Conservation (phyloP, 306 rosid genomes). For the Morella rubra region DNA sequence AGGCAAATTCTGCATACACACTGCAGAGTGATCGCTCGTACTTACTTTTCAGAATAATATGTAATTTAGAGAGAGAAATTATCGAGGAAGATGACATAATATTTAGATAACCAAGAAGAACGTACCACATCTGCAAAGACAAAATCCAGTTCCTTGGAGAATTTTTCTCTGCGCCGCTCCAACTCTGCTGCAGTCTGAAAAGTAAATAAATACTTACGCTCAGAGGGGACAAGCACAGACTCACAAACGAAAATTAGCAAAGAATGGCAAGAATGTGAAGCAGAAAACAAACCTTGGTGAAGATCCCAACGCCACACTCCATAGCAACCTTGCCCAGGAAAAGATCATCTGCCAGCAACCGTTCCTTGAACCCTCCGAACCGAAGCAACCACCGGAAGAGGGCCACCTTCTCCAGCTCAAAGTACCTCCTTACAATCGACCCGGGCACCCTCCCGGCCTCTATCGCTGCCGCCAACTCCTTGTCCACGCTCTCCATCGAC, state of each 20-base stretch:
- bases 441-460: slow-evolving; percentile 74
- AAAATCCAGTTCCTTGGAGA: slow-evolving; percentile 85
- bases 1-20: too few relatives aligned
- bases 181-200: slow-evolving; percentile 96
- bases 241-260: background rate
- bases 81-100: slow-evolving; percentile 2
- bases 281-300: slow-evolving; percentile 65
- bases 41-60: background rate
- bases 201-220: background rate
- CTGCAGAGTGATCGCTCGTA: too few relatives aligned
- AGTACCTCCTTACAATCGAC: slow-evolving; percentile 58
- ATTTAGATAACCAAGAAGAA: background rate
- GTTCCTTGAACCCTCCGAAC: slow-evolving; percentile 85
- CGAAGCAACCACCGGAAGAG: slow-evolving; percentile 63
- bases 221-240: background rate
- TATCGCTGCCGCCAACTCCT: slow-evolving; percentile 70
- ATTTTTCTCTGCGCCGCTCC: slow-evolving; percentile 70
- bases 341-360: slow-evolving; percentile 89
- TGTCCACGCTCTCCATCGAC: slow-evolving; percentile 66
- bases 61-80: background rate
- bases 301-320: slow-evolving; percentile 82
- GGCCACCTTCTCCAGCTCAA: slow-evolving; percentile 68
- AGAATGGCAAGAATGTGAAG: background rate
- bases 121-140: slow-evolving; percentile 96
- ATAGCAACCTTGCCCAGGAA: slow-evolving; percentile 81